Evolutionary conservation across 306 rosid genomes (phyloP), one percentile per base, ranked within the genome.

Genomic region (Abrus precatorius): DNA sequence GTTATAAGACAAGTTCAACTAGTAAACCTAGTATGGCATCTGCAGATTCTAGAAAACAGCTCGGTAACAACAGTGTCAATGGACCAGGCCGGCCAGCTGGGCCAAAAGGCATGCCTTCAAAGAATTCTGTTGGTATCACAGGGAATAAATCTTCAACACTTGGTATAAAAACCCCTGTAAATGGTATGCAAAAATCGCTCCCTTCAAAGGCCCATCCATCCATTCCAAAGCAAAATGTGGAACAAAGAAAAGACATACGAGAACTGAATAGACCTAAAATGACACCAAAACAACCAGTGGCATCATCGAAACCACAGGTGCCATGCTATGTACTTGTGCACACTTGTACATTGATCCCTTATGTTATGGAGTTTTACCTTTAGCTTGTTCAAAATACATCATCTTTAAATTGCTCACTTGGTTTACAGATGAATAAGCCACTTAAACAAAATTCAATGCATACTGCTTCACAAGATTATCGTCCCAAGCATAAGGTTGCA

Each of bases 31-130:
- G 82, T 79, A 61, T 60, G 30, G 12, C 81, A 60, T 65, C 69
- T 12, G 47, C 82, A 72, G 88, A 88, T 84, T 80, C 92, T 75
- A 89, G 91, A 78, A 90, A 63, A 74, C 93, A 80, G 55, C 89
- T 86, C 75, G 88, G 87, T 56, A 90, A 73, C 76, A 86, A 80
- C 73, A 79, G 55, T 9, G 91, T 85, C 62, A 89, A 73, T 81
- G 94, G 92, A 66, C 90, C 92, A 41, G 89, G 97, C 7, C 92
- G 90, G 90, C 91, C 92, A 28, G 57, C 70, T 43, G 93, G 76
- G n/a, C 75, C 85, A 14, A 93, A 89, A 84, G 85, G 82, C 50
- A 41, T 83, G 55, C 86, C 89, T 50, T 44, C 85, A 12, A 92
- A 80, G 89, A 48, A 29, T 40, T 73, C 88, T 47, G 75, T 47